Evolutionary conservation across 306 rosid genomes (phyloP).

Genomic region (Sindora glabra): DNA sequence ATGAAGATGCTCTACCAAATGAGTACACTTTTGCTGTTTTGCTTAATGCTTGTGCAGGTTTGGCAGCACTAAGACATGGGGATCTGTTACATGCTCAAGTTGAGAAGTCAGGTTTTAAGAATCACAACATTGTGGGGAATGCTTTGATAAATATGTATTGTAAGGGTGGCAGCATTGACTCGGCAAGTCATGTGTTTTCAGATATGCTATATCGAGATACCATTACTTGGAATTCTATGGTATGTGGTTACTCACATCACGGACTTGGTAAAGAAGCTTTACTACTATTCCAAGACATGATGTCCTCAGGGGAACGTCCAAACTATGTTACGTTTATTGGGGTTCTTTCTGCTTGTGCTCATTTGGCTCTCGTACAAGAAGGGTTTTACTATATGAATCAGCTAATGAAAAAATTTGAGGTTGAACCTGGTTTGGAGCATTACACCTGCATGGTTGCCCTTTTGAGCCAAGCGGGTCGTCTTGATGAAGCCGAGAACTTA

Average conservation of each 20-base stretch:
- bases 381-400: conserved; percentile 30
- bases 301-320: conserved; percentile 16
- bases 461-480: conserved; percentile 37
- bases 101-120: conserved; percentile 27
- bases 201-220: conserved; percentile 5
- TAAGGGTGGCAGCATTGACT: conserved; percentile 29
- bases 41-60: conserved; percentile 28
- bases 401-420: conserved; percentile 17
- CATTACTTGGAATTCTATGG: conserved; percentile 30
- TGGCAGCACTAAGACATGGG: conserved; percentile 25
- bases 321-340: conserved; percentile 24
- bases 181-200: conserved; percentile 19
- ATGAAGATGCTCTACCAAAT: conserved; percentile 18
- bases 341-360: conserved; percentile 29
- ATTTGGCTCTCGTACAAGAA: conserved; percentile 23
- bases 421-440: conserved; percentile 46
- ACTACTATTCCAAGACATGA: conserved; percentile 22
- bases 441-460: conserved; percentile 52
- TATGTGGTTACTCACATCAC: conserved; percentile 32
- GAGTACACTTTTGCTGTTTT: conserved; percentile 30
- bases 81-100: conserved; percentile 15
- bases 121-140: conserved; percentile 23
- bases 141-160: conserved; percentile 38
- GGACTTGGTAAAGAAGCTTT: conserved; percentile 37
- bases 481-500: conserved; percentile 37